Evolutionary conservation across 441 rosid species (phyloP), one percentile per base, ranked within the genome.

Genomic region (Croton laevigatus): DNA sequence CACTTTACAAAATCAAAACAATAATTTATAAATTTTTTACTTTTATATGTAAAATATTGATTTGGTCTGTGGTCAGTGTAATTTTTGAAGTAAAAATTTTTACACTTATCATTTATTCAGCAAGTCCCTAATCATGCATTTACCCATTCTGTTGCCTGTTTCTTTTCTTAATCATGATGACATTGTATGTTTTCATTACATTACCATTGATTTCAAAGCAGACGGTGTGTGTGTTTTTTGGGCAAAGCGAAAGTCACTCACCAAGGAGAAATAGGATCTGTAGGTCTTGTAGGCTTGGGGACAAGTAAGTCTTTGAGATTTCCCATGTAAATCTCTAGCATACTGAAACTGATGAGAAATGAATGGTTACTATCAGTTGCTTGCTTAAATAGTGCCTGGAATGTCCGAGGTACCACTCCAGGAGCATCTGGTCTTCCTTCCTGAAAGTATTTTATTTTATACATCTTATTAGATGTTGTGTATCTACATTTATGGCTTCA

Each of bases 251-350:
- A 40, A 34, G 49, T 67, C 52, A 71, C 85, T 83, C 68, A 88
- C 97, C 93, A 75, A n/a, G 88, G 92, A 71, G 91, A 85, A 71
- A 82, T 72, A 38, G 83, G 88, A 79, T 76, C 79, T 22, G 80
- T 80, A 6, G 84, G 73, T 80, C 80, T 86, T 65, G 70, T 79
- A 59, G 79, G 85, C 78, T 85, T 89, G 72, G 92, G 73, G 66
- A 83, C 74, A 52, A 91, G 89, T 77, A 91, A 75, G 76, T 91
- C 97, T 73, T 78, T 87, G 59, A 91, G 89, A 81, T 85, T 82
- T 69, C 97, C 96, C 87, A 87, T 66, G 82, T 91, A 91, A 59
- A 91, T 85, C 83, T 91, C 97, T 66, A 91, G 87, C 97, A 91
- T 90, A 65, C 97, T 91, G 80, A 88, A 91, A 16, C 69, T 82